These are phyloP conservation scores for Fusarium chaquense DNA, from an alignment of 2,329 filamentous ascomycete genomes.

Conservation along the genomic window DNA sequence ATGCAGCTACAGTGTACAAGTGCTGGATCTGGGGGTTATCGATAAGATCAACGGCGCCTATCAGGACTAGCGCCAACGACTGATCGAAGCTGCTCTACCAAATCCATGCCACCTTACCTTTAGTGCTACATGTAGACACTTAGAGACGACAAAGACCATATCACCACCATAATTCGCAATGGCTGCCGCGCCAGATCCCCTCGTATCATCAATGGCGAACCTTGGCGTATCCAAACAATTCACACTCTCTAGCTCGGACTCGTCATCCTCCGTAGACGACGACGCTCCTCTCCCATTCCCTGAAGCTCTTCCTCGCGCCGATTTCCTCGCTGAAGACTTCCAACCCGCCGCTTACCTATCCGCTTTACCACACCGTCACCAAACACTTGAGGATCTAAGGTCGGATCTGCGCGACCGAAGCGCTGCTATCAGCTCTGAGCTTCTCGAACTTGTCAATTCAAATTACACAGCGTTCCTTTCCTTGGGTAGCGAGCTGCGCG, in stretches of 20 bases:
- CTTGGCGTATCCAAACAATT: constrained; percentile 52
- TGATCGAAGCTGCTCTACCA: constrained; percentile 25
- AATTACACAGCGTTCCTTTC: constrained; percentile 94
- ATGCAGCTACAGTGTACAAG: neutral
- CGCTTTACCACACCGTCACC: constrained; percentile 85
- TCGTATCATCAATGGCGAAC: constrained; percentile 45
- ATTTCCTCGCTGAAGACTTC: constrained; percentile 84
- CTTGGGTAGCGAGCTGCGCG: constrained; percentile 82
- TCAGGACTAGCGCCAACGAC: constrained; percentile 24
- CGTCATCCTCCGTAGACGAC: constrained; percentile 60
- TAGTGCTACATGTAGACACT: constrained; percentile 32
- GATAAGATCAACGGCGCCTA: constrained; percentile 29
- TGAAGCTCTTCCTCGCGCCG: constrained; percentile 80
- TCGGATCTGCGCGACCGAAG: constrained; percentile 85
- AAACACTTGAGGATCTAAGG: constrained; percentile 94
- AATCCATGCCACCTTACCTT: constrained; percentile 41
- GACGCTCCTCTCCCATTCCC: constrained; percentile 88
- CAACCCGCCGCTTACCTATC: constrained; percentile 84
- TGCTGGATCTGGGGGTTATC: constrained; percentile 11
- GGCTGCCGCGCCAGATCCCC: constrained; percentile 46
- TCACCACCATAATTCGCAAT: constrained; percentile 23
- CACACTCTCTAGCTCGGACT: constrained; percentile 58
- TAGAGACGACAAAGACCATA: constrained; percentile 13
- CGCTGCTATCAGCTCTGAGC: constrained; percentile 82
- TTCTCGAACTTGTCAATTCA: constrained; percentile 93